These are phyloP conservation scores for Sporothrix curviconia DNA, from an alignment of 2,329 filamentous ascomycete species.

Conservation along the genomic window DNA sequence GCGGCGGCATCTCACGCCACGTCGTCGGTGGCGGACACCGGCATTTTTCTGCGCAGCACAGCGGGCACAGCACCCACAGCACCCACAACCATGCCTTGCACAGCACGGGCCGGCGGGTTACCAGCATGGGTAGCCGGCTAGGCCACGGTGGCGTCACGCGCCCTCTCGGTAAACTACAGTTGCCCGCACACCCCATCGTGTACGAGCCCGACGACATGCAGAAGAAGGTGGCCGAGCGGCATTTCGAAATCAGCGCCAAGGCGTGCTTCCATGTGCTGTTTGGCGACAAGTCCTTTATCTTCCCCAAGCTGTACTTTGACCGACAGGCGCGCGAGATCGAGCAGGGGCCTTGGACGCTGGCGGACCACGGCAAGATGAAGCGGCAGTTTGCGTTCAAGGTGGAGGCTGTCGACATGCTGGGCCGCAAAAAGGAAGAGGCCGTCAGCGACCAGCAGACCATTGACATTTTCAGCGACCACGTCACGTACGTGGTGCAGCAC, in stretches of 20 bases:
- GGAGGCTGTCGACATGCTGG: slow-evolving; percentile 58
- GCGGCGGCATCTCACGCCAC: slow-evolving; percentile 53
- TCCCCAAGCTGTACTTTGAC: slow-evolving; percentile 84
- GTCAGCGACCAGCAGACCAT: slow-evolving; percentile 81
- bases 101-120: background rate
- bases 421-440: slow-evolving; percentile 51
- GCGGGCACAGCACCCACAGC: no score
- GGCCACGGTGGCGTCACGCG: slow-evolving; percentile 24
- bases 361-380: slow-evolving; percentile 63
- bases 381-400: slow-evolving; percentile 78
- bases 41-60: slow-evolving; percentile 24
- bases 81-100: no score
- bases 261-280: slow-evolving; percentile 94
- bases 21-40: slow-evolving; percentile 27
- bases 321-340: slow-evolving; percentile 70
- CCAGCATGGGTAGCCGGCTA: background rate
- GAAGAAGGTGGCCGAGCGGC: slow-evolving; percentile 65
- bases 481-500: slow-evolving; percentile 59
- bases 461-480: slow-evolving; percentile 72
- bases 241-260: slow-evolving; percentile 88
- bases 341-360: slow-evolving; percentile 75
- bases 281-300: slow-evolving; percentile 91
- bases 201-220: slow-evolving; percentile 82
- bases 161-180: slow-evolving; percentile 63
- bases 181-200: slow-evolving; percentile 72